These are phyloP conservation scores for Turritis glabra DNA, from an alignment of 345 rosid species.

Conservation along the genomic window DNA sequence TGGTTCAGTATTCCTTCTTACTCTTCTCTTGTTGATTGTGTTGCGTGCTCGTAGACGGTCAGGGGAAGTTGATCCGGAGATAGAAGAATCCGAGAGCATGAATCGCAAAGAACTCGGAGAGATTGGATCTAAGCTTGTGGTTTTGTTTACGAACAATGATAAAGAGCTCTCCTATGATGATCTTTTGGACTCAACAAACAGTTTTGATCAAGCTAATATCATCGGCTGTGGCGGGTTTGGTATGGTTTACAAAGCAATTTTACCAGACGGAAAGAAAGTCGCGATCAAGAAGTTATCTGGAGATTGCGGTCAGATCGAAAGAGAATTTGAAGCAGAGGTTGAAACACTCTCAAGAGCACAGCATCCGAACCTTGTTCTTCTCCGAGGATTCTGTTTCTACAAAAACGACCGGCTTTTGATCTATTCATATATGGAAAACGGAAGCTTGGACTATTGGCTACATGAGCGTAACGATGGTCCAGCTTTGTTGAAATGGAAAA, in stretches of 20 bases:
- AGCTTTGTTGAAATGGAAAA: conserved; percentile 55
- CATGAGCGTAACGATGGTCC: conserved; percentile 81
- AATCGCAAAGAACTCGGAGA: conserved; percentile 51
- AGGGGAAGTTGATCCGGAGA: conserved; percentile 76
- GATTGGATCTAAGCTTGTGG: conserved; percentile 54
- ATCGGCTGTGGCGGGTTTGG: conserved; percentile 94
- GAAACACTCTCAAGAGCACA: conserved; percentile 87
- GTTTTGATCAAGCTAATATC: conserved; percentile 77
- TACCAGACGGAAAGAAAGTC: conserved; percentile 65
- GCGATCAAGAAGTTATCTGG: conserved; percentile 84
- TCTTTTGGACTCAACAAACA: conserved; percentile 62
- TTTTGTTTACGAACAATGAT: conserved; percentile 63
- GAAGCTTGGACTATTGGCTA: conserved; percentile 91
- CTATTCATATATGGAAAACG: conserved; percentile 86
- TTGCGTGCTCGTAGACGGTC: conserved; percentile 50
- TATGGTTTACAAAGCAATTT: conserved; percentile 71
- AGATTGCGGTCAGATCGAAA: conserved; percentile 84
- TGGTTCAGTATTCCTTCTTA: conserved; percentile 54
- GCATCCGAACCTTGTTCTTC: conserved; percentile 82
- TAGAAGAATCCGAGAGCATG: conserved; percentile 41
- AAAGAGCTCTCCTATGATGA: conserved; percentile 65
- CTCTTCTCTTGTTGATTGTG: conserved; percentile 49
- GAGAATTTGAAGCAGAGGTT: conserved; percentile 86
- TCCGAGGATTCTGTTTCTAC: conserved; percentile 74
- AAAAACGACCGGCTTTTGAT: conserved; percentile 61